Evolutionary conservation across 2,329 filamentous ascomycete species (phyloP).

Genomic region (Aspergillus sergii): DNA sequence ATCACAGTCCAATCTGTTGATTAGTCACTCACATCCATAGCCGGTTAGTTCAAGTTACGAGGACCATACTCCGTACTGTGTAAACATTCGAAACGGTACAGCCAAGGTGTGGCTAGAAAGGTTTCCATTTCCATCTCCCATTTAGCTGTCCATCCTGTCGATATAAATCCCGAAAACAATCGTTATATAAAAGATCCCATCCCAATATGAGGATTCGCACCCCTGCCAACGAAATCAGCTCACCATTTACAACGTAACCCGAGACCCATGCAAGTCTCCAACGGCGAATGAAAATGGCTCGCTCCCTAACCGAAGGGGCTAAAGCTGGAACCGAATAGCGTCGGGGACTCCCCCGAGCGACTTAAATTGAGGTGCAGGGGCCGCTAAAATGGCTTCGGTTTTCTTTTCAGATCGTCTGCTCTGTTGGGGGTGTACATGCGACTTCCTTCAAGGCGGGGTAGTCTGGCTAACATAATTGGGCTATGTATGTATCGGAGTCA

Average conservation of each 20-base stretch:
- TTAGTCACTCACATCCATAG: neutral
- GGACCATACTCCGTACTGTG: too few relatives aligned
- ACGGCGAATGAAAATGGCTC: neutral
- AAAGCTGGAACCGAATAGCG: neutral
- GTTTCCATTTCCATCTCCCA: neutral
- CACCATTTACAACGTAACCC: neutral
- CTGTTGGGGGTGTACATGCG: neutral
- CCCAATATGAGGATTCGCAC: neutral
- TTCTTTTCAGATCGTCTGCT: neutral
- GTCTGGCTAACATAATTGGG: neutral
- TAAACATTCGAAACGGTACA: too few relatives aligned
- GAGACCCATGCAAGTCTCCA: neutral
- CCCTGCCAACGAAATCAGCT: neutral
- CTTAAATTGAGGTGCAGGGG: neutral
- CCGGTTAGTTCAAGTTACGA: neutral
- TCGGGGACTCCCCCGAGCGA: neutral
- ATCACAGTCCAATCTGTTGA: too few relatives aligned
- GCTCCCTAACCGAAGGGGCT: neutral
- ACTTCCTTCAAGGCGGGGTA: neutral
- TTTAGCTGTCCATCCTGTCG: neutral
- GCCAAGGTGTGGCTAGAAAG: neutral
- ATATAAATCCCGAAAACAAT: too few relatives aligned
- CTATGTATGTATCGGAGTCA: neutral
- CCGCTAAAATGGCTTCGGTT: neutral
- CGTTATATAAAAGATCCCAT: too few relatives aligned